Conservation (phyloP, 176 grass and related monocot genomes). For the Alloteropsis semialata region DNA sequence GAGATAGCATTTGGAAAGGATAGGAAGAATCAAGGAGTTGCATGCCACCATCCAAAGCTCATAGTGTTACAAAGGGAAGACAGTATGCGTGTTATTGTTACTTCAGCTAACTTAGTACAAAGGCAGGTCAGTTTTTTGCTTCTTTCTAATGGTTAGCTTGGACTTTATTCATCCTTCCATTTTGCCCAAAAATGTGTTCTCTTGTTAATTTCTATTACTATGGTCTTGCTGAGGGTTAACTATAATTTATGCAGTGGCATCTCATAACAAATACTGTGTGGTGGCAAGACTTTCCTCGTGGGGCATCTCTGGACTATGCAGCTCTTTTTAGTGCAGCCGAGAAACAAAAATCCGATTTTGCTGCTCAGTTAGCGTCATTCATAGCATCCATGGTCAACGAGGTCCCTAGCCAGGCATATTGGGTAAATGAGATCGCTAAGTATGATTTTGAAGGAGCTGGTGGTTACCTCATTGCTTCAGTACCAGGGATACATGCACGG, state of each 20-base stretch:
- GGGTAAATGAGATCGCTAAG: conserved; percentile 71
- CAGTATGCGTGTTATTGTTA: conserved; percentile 65
- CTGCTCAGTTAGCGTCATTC: conserved; percentile 68
- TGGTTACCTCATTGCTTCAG: conserved; percentile 70
- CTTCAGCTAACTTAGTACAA: conserved; percentile 82
- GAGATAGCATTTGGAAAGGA: conserved; percentile 93
- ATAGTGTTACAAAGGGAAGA: conserved; percentile 75
- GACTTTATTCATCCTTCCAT: conserved; percentile 24
- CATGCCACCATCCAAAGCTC: conserved; percentile 90
- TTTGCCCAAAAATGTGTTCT: neutral
- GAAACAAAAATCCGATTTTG: conserved; percentile 66
- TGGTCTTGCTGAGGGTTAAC: conserved; percentile 16
- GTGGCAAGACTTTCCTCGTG: conserved; percentile 79
- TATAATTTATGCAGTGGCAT: conserved; percentile 67
- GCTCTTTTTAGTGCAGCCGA: conserved; percentile 49
- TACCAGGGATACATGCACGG: conserved; percentile 63
- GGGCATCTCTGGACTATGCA: conserved; percentile 58
- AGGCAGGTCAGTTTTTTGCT: conserved; percentile 53
- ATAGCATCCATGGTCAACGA: conserved; percentile 68
- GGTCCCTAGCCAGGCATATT: conserved; percentile 71
- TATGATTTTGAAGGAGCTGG: conserved; percentile 73
- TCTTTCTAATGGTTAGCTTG: conserved; percentile 1
- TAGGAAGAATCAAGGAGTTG: conserved; percentile 79
- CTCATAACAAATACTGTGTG: conserved; percentile 82
- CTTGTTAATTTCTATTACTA: conserved; percentile 11